Conservation (phyloP, 2,329 filamentous ascomycete species). For the Paecilomyces formosus region DNA sequence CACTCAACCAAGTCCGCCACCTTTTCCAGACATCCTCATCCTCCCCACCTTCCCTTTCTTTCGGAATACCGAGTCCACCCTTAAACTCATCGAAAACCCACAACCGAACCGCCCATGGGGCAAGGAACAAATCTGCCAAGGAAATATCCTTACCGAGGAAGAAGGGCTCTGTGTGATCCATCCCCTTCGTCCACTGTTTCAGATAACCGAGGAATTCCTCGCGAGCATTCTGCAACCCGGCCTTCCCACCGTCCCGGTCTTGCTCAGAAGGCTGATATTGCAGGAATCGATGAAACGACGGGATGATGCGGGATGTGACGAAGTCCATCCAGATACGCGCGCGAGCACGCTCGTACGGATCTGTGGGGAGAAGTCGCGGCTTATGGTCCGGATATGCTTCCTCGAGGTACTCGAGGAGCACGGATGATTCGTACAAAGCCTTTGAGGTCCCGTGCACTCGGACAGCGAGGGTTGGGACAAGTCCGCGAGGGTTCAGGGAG, state of each 20-base stretch:
- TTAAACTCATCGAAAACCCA: conserved; percentile 75
- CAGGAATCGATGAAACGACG: conserved; percentile 59
- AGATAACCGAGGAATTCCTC: conserved; percentile 53
- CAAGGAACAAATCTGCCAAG: conserved; percentile 63
- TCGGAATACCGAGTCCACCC: conserved; percentile 44
- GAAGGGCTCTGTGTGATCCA: conserved; percentile 56
- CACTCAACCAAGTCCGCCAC: conserved; percentile 59
- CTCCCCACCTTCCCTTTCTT: conserved; percentile 39
- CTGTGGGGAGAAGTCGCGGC: conserved; percentile 49
- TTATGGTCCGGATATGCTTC: conserved; percentile 55
- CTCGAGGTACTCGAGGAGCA: conserved; percentile 70
- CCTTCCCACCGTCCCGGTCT: conserved; percentile 22
- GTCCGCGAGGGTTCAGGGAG: conserved; percentile 64
- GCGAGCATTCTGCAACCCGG: conserved; percentile 45
- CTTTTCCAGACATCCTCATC: conserved; percentile 55
- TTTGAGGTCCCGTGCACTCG: conserved; percentile 28
- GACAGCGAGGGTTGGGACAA: conserved; percentile 60
- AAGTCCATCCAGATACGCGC: conserved; percentile 70
- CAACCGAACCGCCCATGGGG: conserved; percentile 64
- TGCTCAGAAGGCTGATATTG: conserved; percentile 33
- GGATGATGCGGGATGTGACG: conserved; percentile 58
- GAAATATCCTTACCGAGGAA: conserved; percentile 59
- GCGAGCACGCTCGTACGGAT: conserved; percentile 58
- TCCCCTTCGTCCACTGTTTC: conserved; percentile 54
- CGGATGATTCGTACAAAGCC: conserved; percentile 63